Conservation (phyloP, 176 grass and related monocot genomes). For the Tillandsia leiboldiana region DNA sequence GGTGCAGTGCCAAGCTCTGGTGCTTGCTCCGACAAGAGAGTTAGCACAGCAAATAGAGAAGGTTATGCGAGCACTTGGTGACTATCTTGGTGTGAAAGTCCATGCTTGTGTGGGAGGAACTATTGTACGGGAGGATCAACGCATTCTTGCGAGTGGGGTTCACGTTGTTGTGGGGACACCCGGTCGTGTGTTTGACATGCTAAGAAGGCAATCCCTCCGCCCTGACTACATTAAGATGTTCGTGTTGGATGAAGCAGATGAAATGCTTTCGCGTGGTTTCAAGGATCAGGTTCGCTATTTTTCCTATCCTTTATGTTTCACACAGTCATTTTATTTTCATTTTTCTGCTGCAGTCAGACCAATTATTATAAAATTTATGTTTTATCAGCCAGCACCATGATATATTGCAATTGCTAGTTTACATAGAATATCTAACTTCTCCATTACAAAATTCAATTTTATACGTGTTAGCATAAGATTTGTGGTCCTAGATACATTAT, state of each 20-base stretch:
- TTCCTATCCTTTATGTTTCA: neutral
- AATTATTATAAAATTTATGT: too few relatives aligned
- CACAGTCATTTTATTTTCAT: neutral
- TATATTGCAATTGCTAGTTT: too few relatives aligned
- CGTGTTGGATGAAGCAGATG: slow-evolving; percentile 11
- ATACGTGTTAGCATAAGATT: too few relatives aligned
- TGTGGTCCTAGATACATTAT: too few relatives aligned
- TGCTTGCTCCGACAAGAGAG: slow-evolving; percentile 9
- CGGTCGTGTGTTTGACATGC: slow-evolving; percentile 11
- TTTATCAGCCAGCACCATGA: too few relatives aligned
- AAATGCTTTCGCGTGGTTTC: slow-evolving; percentile 10
- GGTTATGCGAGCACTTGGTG: slow-evolving; percentile 11
- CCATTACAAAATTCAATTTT: too few relatives aligned
- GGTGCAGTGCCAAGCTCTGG: slow-evolving; percentile 7
- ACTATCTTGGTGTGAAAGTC: slow-evolving; percentile 11
- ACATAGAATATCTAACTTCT: too few relatives aligned
- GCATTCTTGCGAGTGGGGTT: slow-evolving; percentile 10
- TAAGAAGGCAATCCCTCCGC: slow-evolving; percentile 6
- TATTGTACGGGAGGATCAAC: slow-evolving; percentile 5
- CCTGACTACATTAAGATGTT: slow-evolving; percentile 8
- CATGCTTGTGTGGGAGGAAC: slow-evolving; percentile 13
- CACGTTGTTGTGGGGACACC: slow-evolving; percentile 5
- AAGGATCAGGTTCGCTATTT: slow-evolving; percentile 5
- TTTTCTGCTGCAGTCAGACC: too few relatives aligned
- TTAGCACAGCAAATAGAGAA: slow-evolving; percentile 13